Conservation (phyloP, 352 stramenopile species). For the Phytophthora sp. region DNA sequence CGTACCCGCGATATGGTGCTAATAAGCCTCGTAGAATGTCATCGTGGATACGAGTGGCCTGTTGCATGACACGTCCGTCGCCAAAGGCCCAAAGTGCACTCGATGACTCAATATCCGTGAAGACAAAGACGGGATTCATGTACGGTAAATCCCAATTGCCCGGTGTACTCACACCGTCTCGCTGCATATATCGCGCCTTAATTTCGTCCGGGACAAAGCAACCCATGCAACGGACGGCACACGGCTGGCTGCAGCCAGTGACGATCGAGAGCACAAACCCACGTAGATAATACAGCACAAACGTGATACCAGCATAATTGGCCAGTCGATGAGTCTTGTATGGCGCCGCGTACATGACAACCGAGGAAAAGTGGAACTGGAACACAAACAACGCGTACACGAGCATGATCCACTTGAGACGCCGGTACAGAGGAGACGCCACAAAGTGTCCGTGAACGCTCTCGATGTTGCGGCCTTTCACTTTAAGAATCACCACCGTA, state of each 20-base stretch:
- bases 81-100: constrained; percentile 49
- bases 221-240: constrained; percentile 38
- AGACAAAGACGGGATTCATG: constrained; percentile 55
- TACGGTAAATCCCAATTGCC: constrained; percentile 14
- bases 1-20: constrained; percentile 56
- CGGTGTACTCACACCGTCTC: constrained; percentile 9
- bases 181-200: constrained; percentile 33
- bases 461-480: constrained; percentile 48
- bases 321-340: constrained; percentile 14
- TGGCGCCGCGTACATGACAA: constrained; percentile 45
- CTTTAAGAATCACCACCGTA: constrained; percentile 38
- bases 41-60: constrained; percentile 46
- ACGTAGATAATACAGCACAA: constrained; percentile 50
- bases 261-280: constrained; percentile 47
- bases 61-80: constrained; percentile 45
- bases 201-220: constrained; percentile 48
- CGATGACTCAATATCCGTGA: constrained; percentile 67
- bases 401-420: constrained; percentile 58
- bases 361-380: constrained; percentile 55
- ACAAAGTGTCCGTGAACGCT: constrained; percentile 52
- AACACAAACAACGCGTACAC: constrained; percentile 56
- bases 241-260: constrained; percentile 52
- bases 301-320: constrained; percentile 38
- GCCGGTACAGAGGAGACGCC: constrained; percentile 49
- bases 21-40: constrained; percentile 40